Percentiles rank a stretch among this genome's conserved stretches.
Evolutionary conservation across 495 filamentous ascomycete species (phyloP).

Genomic region (Aspergillus bridgeri): DNA sequence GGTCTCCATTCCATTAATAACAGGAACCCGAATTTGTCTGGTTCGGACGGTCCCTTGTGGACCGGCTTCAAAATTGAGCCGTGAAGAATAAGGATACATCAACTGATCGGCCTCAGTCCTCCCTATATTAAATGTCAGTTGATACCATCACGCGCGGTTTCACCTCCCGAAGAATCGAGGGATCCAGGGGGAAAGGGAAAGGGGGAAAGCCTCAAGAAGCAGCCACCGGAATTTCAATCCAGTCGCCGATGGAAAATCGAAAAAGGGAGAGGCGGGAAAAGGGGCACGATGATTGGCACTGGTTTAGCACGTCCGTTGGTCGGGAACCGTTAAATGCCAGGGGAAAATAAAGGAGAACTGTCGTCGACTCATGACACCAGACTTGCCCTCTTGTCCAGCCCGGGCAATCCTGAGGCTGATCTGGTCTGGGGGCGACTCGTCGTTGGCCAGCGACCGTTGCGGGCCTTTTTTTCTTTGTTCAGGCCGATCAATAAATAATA

Average conservation of each 20-base stretch:
- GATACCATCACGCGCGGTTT: no score
- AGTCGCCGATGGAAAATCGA: not conserved
- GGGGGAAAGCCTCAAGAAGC: constrained; percentile 3
- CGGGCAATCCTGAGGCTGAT: constrained; percentile 1
- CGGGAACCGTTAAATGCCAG: constrained; percentile 17
- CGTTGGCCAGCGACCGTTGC: constrained; percentile 7
- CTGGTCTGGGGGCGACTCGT: not conserved
- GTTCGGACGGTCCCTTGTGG: not conserved
- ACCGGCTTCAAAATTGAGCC: constrained; percentile 1
- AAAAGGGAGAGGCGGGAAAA: not conserved
- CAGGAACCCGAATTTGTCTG: not conserved
- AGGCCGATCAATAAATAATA: constrained; percentile 8
- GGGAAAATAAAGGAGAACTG: not conserved
- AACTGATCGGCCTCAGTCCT: not conserved
- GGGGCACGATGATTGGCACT: constrained; percentile 2
- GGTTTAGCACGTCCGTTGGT: constrained; percentile 5
- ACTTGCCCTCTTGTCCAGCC: not conserved
- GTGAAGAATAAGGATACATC: not conserved
- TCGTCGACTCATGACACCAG: not conserved
- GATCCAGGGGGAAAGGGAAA: not conserved
- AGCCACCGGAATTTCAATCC: not conserved
- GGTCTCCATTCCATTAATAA: not conserved
- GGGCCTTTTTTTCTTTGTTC: not conserved
- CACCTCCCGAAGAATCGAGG: no score
- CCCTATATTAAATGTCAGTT: no score